These are phyloP conservation scores for Beta corolliflora DNA, from an alignment of 179 eudicot genomes.

Conservation along the genomic window DNA sequence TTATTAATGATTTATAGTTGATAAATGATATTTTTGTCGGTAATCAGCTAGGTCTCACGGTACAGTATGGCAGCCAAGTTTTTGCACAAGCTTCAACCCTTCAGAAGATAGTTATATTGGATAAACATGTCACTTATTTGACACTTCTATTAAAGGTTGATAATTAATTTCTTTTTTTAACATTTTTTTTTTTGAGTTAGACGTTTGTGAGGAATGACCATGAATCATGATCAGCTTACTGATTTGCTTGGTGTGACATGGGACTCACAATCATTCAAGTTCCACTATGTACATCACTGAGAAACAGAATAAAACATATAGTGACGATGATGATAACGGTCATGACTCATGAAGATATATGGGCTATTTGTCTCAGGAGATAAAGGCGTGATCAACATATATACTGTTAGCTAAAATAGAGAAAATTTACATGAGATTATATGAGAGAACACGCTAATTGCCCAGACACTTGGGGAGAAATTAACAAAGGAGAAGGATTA, in stretches of 20 bases:
- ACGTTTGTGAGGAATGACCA: background rate
- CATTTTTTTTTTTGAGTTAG: background rate
- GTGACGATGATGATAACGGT: background rate
- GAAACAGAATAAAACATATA: conserved; percentile 15
- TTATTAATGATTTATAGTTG: no score
- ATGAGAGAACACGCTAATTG: background rate
- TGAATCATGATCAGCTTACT: background rate
- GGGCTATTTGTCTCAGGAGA: background rate
- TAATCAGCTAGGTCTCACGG: no score
- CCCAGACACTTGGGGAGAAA: no score
- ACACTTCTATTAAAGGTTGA: no score
- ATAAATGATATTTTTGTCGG: no score
- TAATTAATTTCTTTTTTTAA: no score
- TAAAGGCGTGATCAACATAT: background rate
- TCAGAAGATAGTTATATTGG: no score
- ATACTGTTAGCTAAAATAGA: background rate
- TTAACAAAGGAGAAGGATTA: no score
- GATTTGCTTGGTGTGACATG: background rate
- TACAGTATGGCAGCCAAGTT: no score
- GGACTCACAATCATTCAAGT: background rate
- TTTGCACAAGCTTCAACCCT: no score
- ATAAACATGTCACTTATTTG: no score
- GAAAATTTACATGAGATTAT: background rate
- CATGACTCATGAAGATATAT: background rate
- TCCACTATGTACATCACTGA: background rate